Evolutionary conservation across 1,284 basidiomycete genomes (phyloP).

Genomic region (Rhodotorula sp.): DNA sequence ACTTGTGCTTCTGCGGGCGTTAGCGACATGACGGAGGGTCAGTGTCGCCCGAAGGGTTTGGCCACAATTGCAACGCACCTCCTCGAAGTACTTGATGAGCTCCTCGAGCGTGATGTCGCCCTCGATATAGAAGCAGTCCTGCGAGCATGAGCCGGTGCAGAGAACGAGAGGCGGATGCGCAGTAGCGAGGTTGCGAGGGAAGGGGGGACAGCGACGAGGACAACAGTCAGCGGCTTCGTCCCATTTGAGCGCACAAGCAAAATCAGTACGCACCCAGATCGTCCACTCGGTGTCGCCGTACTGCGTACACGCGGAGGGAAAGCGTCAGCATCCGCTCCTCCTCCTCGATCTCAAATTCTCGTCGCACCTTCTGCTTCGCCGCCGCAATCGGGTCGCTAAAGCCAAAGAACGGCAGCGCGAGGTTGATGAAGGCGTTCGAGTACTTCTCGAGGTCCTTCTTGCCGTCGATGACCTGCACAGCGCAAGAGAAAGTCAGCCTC

Average conservation of each 20-base stretch:
- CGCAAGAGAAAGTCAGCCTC: too few species aligned
- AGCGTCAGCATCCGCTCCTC: neutral
- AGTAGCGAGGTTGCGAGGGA: neutral
- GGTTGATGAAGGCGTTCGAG: conserved; percentile 98
- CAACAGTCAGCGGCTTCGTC: neutral
- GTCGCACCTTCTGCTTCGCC: conserved; percentile 69
- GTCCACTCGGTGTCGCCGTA: conserved; percentile 91
- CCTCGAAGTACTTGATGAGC: conserved; percentile 81
- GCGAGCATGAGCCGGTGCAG: neutral
- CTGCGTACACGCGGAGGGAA: conserved; percentile 43
- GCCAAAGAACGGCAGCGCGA: conserved; percentile 97
- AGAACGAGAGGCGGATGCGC: neutral
- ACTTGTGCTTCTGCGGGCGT: neutral
- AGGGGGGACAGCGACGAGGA: neutral
- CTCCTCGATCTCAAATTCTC: neutral
- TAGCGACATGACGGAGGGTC: neutral
- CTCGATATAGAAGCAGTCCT: conserved; percentile 72
- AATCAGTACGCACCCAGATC: conserved; percentile 68
- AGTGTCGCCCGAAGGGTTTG: neutral
- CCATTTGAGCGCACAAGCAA: too few species aligned
- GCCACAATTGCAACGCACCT: conserved; percentile 35
- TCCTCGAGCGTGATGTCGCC: conserved; percentile 86
- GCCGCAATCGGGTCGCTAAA: conserved; percentile 98
- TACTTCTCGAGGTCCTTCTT: conserved; percentile 71
- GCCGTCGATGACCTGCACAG: conserved; percentile 74